These are phyloP conservation scores for Asterionellopsis glacialis DNA, from an alignment of 108 stramenopile species.

Conservation along the genomic window DNA sequence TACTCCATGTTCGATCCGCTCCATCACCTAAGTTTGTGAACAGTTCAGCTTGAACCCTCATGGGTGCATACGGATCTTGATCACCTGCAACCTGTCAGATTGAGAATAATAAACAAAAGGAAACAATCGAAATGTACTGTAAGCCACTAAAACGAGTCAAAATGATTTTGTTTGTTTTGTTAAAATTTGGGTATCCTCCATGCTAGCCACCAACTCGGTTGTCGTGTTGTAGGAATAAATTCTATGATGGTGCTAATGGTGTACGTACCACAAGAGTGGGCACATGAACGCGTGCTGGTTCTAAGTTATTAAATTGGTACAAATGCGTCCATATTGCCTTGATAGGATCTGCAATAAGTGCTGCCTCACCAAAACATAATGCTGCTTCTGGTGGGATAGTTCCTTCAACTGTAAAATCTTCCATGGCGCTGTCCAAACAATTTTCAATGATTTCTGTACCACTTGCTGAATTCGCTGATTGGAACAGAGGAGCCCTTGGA, in stretches of 20 bases:
- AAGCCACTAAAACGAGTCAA: neutral
- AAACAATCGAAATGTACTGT: neutral
- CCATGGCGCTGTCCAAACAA: slow-evolving; percentile 72
- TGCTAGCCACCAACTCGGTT: too few relatives aligned
- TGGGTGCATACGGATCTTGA: slow-evolving; percentile 75
- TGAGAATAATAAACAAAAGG: neutral
- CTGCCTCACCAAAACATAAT: slow-evolving; percentile 64
- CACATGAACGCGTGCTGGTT: slow-evolving; percentile 70
- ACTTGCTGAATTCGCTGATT: slow-evolving; percentile 13
- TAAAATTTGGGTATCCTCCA: too few relatives aligned
- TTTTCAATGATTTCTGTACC: slow-evolving; percentile 32
- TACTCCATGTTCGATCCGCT: slow-evolving; percentile 73
- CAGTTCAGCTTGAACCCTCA: slow-evolving; percentile 61
- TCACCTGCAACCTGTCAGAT: slow-evolving; percentile 44
- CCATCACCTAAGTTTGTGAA: slow-evolving; percentile 67
- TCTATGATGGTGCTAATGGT: too few relatives aligned
- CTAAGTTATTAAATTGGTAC: slow-evolving; percentile 86
- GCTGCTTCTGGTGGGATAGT: slow-evolving; percentile 65
- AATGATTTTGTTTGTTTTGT: neutral
- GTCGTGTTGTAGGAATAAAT: neutral
- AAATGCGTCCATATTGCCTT: slow-evolving; percentile 80
- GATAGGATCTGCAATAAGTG: slow-evolving; percentile 69
- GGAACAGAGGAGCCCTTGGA: slow-evolving; percentile 64
- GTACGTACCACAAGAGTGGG: slow-evolving; percentile 69
- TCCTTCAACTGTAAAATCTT: slow-evolving; percentile 84